Evolutionary conservation across 306 rosid genomes (phyloP).

Genomic region (Hippophae gyantsensis): DNA sequence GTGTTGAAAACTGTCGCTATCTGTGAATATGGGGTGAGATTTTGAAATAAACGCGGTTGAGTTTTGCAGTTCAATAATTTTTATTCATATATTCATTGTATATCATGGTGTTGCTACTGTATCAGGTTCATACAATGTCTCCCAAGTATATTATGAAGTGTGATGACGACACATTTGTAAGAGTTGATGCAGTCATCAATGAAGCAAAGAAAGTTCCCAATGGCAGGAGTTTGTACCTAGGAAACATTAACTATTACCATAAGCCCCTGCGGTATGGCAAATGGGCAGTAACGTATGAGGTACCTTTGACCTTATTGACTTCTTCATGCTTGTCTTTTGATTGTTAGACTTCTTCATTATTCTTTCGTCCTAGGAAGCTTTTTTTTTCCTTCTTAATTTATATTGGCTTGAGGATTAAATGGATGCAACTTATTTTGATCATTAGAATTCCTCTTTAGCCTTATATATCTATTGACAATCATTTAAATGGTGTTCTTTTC

Average conservation of each 20-base stretch:
- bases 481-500: too few relatives aligned
- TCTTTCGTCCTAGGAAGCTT: not conserved
- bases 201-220: slow-evolving; percentile 37
- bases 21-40: slow-evolving; percentile 90
- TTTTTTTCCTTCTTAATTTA: not conserved
- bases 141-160: slow-evolving; percentile 87
- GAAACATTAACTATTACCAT: slow-evolving; percentile 85
- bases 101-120: slow-evolving; percentile 16
- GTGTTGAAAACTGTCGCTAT: slow-evolving; percentile 95
- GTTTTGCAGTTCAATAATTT: not conserved
- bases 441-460: too few relatives aligned
- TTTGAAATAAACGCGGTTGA: slow-evolving; percentile 7
- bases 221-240: slow-evolving; percentile 61
- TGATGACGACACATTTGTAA: slow-evolving; percentile 92
- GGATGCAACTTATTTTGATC: too few relatives aligned
- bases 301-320: slow-evolving; percentile 20
- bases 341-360: not conserved
- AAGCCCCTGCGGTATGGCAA: slow-evolving; percentile 86
- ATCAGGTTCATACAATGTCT: slow-evolving; percentile 56
- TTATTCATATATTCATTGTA: slow-evolving; percentile 3
- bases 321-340: not conserved
- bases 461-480: too few relatives aligned
- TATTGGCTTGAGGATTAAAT: not conserved
- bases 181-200: slow-evolving; percentile 49
- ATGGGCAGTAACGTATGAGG: slow-evolving; percentile 98